Conservation (phyloP, 371 early-diverging fungal genomes). For the Circinella umbellata region DNA sequence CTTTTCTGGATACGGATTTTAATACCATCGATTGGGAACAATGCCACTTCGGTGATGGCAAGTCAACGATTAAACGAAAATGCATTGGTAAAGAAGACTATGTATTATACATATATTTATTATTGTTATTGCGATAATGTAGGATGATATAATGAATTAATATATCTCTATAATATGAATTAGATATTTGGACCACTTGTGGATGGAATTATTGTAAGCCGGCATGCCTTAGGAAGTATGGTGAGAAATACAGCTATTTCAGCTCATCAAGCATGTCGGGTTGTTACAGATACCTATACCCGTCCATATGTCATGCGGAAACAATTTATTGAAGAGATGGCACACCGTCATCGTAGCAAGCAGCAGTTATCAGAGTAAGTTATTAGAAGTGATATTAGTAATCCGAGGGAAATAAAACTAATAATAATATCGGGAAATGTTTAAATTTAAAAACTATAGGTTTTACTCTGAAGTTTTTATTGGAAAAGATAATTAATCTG, state of each 20-base stretch:
- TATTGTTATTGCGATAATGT: too few relatives aligned
- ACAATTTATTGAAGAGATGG: conserved; percentile 62
- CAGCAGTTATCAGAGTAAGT: conserved; percentile 58
- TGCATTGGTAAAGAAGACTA: conserved; percentile 40
- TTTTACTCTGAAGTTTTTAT: conserved; percentile 12
- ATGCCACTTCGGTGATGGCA: conserved; percentile 32
- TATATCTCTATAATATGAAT: too few relatives aligned
- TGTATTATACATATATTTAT: too few relatives aligned
- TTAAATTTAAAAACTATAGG: not conserved
- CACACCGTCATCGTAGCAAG: conserved; percentile 53
- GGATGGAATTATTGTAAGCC: conserved; percentile 74
- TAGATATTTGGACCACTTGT: conserved; percentile 74
- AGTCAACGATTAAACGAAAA: conserved; percentile 51
- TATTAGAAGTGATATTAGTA: not conserved
- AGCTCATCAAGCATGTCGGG: conserved; percentile 65
- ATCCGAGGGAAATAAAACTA: not conserved
- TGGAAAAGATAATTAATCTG: conserved; percentile 13
- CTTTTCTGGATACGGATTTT: conserved; percentile 63
- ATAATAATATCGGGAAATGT: not conserved
- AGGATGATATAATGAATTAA: too few relatives aligned
- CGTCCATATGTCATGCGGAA: conserved; percentile 62
- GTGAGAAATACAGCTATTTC: conserved; percentile 75
- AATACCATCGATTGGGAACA: conserved; percentile 32
- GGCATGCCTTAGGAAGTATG: conserved; percentile 71
- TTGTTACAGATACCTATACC: conserved; percentile 61